Evolutionary conservation across 1,139 yeast species (phyloP).

Genomic region (Magnusiomyces suaveolens): DNA sequence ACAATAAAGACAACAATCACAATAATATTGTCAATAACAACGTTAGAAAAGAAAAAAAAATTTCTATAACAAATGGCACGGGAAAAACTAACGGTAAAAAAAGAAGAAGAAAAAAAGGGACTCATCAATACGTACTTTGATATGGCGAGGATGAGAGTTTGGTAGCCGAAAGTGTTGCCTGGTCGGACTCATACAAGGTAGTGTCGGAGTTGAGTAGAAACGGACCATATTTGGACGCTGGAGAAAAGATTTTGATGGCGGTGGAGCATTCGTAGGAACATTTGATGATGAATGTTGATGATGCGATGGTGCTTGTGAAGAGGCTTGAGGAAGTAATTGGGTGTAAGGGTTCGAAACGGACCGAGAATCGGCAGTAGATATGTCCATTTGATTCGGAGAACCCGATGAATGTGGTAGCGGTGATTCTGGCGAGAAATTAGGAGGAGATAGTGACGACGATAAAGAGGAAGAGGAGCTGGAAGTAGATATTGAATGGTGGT

Average conservation of each 20-base stretch:
- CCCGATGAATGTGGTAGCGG: not conserved
- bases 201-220: slow-evolving; percentile 30
- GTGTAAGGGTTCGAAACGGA: not conserved
- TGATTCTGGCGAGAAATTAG: too few relatives aligned
- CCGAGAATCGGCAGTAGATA: not conserved
- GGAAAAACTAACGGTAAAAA: not conserved
- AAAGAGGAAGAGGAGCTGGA: too few relatives aligned
- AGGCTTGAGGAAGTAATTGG: not conserved
- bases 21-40: too few relatives aligned
- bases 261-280: not conserved
- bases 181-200: slow-evolving; percentile 29
- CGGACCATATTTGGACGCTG: slow-evolving; percentile 23
- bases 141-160: slow-evolving; percentile 28
- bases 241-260: not conserved
- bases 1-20: too few relatives aligned
- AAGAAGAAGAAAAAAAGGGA: not conserved
- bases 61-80: not conserved
- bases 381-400: not conserved
- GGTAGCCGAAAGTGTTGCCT: slow-evolving; percentile 33
- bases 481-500: too few relatives aligned
- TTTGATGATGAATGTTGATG: too few relatives aligned
- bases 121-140: slow-evolving; percentile 24
- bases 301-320: not conserved
- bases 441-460: too few relatives aligned
- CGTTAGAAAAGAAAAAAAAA: not conserved